Evolutionary conservation across 306 rosid genomes (phyloP).

Genomic region (Fragaria ananassa): DNA sequence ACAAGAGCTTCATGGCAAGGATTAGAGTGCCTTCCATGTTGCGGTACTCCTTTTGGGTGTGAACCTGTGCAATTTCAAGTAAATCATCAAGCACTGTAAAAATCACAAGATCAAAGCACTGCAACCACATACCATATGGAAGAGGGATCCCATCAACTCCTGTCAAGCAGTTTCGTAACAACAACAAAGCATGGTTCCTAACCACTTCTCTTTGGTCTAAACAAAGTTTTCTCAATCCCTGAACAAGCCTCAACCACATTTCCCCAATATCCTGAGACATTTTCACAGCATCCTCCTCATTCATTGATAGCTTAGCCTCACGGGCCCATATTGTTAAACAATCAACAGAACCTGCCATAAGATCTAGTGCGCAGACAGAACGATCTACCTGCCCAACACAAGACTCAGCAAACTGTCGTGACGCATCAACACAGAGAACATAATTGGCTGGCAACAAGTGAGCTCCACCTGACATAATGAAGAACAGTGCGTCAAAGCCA

Average conservation of each 20-base stretch:
- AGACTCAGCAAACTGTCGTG: slow-evolving; percentile 96
- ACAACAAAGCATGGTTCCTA: slow-evolving; percentile 75
- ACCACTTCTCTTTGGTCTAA: slow-evolving; percentile 97
- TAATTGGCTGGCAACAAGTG: slow-evolving; percentile 85
- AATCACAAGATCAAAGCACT: slow-evolving; percentile 87
- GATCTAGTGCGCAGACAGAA: slow-evolving; percentile 81
- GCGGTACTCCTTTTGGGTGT: slow-evolving; percentile 82
- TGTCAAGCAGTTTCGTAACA: slow-evolving; percentile 76
- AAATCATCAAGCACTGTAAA: slow-evolving; percentile 97
- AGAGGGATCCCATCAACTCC: slow-evolving; percentile 69
- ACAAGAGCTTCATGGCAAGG: slow-evolving; percentile 83
- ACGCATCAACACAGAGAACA: slow-evolving; percentile 68
- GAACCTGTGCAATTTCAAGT: slow-evolving; percentile 85
- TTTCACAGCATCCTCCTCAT: slow-evolving; percentile 63
- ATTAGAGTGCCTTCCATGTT: slow-evolving; percentile 95
- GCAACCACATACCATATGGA: slow-evolving; percentile 60
- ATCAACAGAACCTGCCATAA: slow-evolving; percentile 79
- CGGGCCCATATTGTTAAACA: slow-evolving; percentile 69
- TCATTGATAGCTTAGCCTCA: slow-evolving; percentile 64
- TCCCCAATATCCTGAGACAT: slow-evolving; percentile 81
- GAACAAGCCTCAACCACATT: slow-evolving; percentile 94
- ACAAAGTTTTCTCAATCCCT: slow-evolving; percentile 88
- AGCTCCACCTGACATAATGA: slow-evolving; percentile 82
- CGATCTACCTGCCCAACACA: slow-evolving; percentile 89
- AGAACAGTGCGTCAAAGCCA: slow-evolving; percentile 86